Base-by-base conservation (phyloP, 495 filamentous ascomycete genomes). In the Xylaria scruposa region DNA sequence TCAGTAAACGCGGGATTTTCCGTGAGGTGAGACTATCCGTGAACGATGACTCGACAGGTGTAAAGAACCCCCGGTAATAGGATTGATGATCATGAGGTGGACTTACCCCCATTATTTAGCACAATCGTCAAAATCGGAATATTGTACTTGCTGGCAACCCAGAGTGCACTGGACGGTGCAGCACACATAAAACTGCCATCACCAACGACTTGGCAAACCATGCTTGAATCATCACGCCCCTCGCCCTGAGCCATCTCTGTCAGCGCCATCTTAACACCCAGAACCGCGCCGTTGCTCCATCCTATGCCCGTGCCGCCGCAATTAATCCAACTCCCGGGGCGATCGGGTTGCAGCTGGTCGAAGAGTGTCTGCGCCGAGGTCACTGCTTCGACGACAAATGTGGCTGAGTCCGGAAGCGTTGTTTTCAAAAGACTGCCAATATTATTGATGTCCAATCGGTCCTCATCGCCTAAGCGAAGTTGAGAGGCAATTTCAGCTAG, bases 41-140 rank as follows among this genome's bases (percentile, higher is more conserved):
- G 2, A 10, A 21, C 0, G 3, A 51, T 4, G n/a, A 17, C n/a
- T 24, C 47, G 6, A 21, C n/a, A 10, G n/a, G 47, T 24, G 17
- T 15, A 31, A 58, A 7, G 53, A 31, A 58, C 12, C 29, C 10
- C 29, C 10, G 15, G 17, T 17, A 8, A 17, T 21, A 4, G 7
- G 26, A 31, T 13, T 1, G 26, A 58, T 58, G 8, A 51, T n/a
- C 24, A 65, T 40, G 2, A 51, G n/a, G 15, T 36, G 26, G 17
- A 74, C 76, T 75, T 71, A 80, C 80, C 79, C 4, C 77, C 76
- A 64, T 82, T 84, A 54, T 83, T 82, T 21, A 81, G 68, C 26
- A 83, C 78, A 56, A 84, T 73, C 0, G 80, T 82, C 17, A 84
- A 40, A 53, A 82, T 66, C 1, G 79, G 82, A n/a, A 80, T 80